phyloP scores from a whole-genome alignment of 768 basidiomycete genomes.

The Phanerochaete sordida region DNA sequence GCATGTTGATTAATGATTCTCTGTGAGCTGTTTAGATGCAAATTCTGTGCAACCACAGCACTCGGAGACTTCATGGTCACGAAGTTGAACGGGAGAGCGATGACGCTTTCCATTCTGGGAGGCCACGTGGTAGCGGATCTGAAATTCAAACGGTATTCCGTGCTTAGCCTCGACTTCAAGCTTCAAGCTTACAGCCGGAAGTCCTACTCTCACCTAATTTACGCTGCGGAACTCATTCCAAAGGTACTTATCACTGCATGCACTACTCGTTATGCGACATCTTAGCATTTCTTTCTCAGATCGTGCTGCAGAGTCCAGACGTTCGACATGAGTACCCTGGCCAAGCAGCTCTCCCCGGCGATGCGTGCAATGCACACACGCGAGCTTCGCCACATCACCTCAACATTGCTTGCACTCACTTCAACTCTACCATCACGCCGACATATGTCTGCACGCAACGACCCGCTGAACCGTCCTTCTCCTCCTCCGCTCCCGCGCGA shows the following conservation, averaged over 20 bases:
- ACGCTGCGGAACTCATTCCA: too few species aligned
- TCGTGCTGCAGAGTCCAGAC: neutral
- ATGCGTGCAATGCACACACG: neutral
- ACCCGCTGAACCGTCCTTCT: slow-evolving; percentile 49
- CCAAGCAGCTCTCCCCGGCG: neutral
- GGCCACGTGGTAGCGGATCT: neutral
- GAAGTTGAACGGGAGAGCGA: neutral
- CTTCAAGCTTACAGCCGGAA: too few species aligned
- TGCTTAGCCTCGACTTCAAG: too few species aligned
- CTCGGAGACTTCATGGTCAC: too few species aligned
- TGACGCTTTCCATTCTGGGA: neutral
- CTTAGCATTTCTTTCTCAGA: too few species aligned
- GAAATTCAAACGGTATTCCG: neutral
- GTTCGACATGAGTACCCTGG: neutral
- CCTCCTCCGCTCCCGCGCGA: slow-evolving; percentile 74
- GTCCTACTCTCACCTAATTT: too few species aligned
- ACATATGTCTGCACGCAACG: slow-evolving; percentile 22
- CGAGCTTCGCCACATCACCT: neutral
- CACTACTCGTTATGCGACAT: too few species aligned
- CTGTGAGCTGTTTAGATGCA: too few species aligned
- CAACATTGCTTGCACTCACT: neutral
- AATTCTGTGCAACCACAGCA: too few species aligned
- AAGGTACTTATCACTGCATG: too few species aligned
- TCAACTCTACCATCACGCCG: neutral
- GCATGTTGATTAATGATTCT: too few species aligned